phyloP scores from a whole-genome alignment of 2,329 filamentous ascomycete genomes.

The Thyridium curvatum region DNA sequence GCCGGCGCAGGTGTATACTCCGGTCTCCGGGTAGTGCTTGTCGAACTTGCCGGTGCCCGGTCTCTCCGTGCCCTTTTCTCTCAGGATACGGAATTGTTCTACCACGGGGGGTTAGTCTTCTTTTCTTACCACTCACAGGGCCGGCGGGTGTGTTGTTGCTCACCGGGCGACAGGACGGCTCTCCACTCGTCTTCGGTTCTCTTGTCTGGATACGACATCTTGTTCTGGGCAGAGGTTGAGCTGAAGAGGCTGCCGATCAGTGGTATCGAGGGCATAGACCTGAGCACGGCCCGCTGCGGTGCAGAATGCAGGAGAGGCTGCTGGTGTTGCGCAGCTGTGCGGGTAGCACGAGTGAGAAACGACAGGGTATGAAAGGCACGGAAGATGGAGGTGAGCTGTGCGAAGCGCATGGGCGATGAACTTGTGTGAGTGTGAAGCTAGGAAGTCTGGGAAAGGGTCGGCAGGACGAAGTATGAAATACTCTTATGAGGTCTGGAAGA shows the following conservation, averaged over 20 bases:
- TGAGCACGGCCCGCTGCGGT: slow-evolving; percentile 19
- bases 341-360: slow-evolving; percentile 32
- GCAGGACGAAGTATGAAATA: too few relatives aligned
- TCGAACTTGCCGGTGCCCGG: slow-evolving; percentile 78
- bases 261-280: slow-evolving; percentile 69
- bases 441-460: too few relatives aligned
- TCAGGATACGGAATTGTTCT: slow-evolving; percentile 95
- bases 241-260: slow-evolving; percentile 73
- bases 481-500: too few relatives aligned
- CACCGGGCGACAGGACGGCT: slow-evolving; percentile 63
- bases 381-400: slow-evolving; percentile 38
- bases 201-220: slow-evolving; percentile 73
- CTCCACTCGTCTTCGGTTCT: slow-evolving; percentile 83
- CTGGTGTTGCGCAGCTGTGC: slow-evolving; percentile 10
- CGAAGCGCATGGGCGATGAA: slow-evolving; percentile 48
- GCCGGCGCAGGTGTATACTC: slow-evolving; percentile 81
- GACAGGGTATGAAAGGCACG: slow-evolving; percentile 39
- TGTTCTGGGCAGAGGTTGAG: slow-evolving; percentile 47
- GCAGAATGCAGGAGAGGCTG: slow-evolving; percentile 9
- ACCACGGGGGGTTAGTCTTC: too few relatives aligned
- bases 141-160: slow-evolving; percentile 7
- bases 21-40: slow-evolving; percentile 70
- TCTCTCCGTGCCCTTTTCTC: slow-evolving; percentile 85
- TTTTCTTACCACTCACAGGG: too few relatives aligned
- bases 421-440: too few relatives aligned